Evolutionary conservation across 805 yeast species (phyloP), one percentile per base, ranked within the genome.

Genomic region (Candida vartiovaarae): DNA sequence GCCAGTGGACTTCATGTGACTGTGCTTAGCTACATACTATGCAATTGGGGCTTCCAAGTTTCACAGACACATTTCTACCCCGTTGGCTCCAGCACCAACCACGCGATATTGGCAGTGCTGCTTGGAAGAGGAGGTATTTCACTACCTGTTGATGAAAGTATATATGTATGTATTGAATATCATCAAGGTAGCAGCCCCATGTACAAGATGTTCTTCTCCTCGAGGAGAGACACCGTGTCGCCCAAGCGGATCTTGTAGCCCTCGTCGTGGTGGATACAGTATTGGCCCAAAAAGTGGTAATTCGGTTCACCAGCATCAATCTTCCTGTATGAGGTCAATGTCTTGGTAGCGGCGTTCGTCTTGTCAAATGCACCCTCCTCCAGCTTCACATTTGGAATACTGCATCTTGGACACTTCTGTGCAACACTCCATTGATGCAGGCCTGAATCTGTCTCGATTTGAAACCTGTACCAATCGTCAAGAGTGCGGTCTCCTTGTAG

Each of bases 401-500:
- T 40, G 39, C 59, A 55, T 34, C 59, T 36, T 25, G 54, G 49
- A 37, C 52, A 45, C 39, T 51, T 55, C 15, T 46, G 49, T 3
- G 51, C 51, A 2, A 44, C 40, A 5, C 47, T 41, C 48, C 53
- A 52, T 20, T 40, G 28, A 31, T 47, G 50, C 3, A 31, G 28
- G 5, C 35, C 30, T 1, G n/a, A 30, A 5, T 34, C 30, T 4
- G 42, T 23, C 2, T 40, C 45, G 8, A 54, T 35, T 7, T 30
- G 38, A 38, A 52, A 40, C n/a, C 34, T 27, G 32, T 40, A 44
- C 50, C 55, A 48, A 15, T 44, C 42, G 33, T 54, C 56, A 9
- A 44, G 20, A 20, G 49, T 36, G 3, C 45, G 38, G 4, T 32
- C 26, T 6, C 28, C 27, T 23, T 39, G 39, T 24, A 42, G 27